phyloP scores from a whole-genome alignment of 495 filamentous ascomycete genomes.

The Neurospora sp. region DNA sequence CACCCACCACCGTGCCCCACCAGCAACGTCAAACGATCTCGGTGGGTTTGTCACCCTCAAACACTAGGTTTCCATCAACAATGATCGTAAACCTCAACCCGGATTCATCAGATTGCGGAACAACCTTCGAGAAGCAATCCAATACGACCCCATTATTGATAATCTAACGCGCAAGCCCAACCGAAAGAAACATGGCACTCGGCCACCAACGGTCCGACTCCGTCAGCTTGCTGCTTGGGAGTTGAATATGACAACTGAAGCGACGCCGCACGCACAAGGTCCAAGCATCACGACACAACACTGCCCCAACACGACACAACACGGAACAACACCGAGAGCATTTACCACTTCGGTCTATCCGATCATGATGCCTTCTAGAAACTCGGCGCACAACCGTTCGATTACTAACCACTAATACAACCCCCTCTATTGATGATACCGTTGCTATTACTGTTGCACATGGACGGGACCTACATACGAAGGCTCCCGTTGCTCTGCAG shows the following conservation, averaged over 20 bases:
- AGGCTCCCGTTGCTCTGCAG: not conserved
- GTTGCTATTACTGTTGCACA: not conserved
- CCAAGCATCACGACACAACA: not conserved
- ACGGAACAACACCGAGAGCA: not conserved
- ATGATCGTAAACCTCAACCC: not conserved
- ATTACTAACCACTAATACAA: not conserved
- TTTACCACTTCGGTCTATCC: not conserved
- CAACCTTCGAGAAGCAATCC: not conserved
- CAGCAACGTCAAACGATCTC: not conserved
- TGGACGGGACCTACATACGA: not conserved
- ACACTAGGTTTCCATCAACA: not conserved
- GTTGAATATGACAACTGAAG: not conserved
- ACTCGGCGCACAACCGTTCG: not conserved
- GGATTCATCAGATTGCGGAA: not conserved
- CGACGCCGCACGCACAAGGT: not conserved
- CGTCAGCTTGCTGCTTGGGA: not conserved
- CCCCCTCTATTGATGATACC: not conserved
- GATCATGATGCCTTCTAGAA: not conserved
- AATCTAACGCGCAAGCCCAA: not conserved
- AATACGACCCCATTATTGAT: accelerated
- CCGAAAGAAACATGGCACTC: not conserved
- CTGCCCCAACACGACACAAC: not conserved
- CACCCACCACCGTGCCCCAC: not conserved
- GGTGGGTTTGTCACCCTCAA: not conserved
- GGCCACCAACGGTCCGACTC: not conserved